Conservation (phyloP, 2,329 filamentous ascomycete genomes). For the Fragosphaeria purpurea region DNA sequence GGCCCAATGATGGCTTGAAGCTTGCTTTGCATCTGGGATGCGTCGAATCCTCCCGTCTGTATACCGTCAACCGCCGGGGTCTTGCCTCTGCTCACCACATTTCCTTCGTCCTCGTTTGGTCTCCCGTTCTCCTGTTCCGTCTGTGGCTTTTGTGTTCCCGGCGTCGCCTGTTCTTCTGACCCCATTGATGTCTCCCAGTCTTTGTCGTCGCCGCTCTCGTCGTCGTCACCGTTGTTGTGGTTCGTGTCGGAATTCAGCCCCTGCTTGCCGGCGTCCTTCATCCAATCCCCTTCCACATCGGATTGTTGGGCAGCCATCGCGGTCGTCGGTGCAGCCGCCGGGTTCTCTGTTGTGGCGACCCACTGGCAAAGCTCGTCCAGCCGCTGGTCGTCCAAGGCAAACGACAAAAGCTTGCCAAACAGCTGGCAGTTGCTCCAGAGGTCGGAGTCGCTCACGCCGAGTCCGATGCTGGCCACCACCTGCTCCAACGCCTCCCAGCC, state of each 20-base stretch:
- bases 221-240: background rate
- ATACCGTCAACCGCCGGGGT: too few species aligned
- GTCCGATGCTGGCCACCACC: conserved; percentile 56
- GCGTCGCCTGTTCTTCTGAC: too few species aligned
- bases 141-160: background rate
- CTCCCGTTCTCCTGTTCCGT: background rate
- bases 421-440: conserved; percentile 59
- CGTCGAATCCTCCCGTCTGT: conserved; percentile 10
- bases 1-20: conserved; percentile 41
- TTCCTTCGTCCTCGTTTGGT: too few species aligned
- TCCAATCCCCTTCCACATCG: background rate
- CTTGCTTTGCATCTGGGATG: conserved; percentile 21
- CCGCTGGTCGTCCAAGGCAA: conserved; percentile 68
- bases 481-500: conserved; percentile 73
- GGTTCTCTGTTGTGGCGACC: conserved; percentile 19
- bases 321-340: background rate
- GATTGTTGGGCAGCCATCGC: too few species aligned
- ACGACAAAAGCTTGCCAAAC: conserved; percentile 73
- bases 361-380: conserved; percentile 59
- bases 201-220: background rate
- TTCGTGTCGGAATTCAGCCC: background rate
- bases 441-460: conserved; percentile 57
- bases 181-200: too few species aligned
- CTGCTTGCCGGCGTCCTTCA: background rate
- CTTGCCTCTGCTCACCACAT: background rate